Base-by-base conservation (phyloP, 208 protist genomes). In the Blastocrithidia nonstop region DNA sequence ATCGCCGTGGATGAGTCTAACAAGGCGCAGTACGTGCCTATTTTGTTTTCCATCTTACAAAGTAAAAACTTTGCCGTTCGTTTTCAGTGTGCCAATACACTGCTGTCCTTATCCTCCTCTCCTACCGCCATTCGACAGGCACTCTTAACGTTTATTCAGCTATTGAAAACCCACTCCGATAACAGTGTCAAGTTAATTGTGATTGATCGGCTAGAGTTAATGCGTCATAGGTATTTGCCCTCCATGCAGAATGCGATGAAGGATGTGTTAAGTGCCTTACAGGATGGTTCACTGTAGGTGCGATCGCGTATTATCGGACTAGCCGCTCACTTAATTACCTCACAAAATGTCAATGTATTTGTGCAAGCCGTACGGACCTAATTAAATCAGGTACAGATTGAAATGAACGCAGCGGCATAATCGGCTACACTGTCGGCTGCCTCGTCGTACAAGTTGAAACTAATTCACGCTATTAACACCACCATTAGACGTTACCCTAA, bases 171-270 rank as follows among this genome's bases (percentile, higher is more conserved):
- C 11, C 91, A 98, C 60, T 79, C 66, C 25, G 96, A 98, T 60
- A 98, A 96, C 78, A 99, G 95, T 61, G 96, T 98, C n/a, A 96
- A 97, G 29, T 71, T 99, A 17, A 97, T 99, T 60, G 92, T 98
- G 6, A 64, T 98, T 9, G 93, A 97, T 40, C 70, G 90, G 60
- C 64, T 98, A n/a, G 69, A 86, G 26, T 72, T 82, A 11, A 95
- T 99, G 61, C 82, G 94, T 15, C 21, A 22, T 2, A 57, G 50
- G 28, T 79, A 86, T 64, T 57, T 66, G 23, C 45, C 79, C 7
- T 71, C 96, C 9, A 58, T 98, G 48, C 78, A 97, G 75, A 88
- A 97, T 32, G 66, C 90, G 13, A 46, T 97, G 21, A 85, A 97
- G 61, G 96, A 98, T 62, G 72, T 98, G n/a, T 42, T 98, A 19